Base-by-base conservation (phyloP, 805 yeast species). In the Ogataea wickerhamii region DNA sequence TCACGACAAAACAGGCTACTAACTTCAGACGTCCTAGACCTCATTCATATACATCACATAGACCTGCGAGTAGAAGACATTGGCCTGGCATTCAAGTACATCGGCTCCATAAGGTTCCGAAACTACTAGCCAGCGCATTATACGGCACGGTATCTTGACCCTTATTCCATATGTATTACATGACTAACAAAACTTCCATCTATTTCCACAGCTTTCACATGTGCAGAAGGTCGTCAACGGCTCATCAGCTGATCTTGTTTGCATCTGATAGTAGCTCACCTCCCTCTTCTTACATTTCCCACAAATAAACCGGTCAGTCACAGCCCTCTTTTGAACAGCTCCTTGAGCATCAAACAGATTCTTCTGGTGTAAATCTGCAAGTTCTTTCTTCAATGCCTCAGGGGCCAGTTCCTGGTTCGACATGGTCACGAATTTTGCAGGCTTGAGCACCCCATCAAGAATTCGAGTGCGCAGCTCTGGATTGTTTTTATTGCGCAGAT, bases 211-310 rank as follows among this genome's bases (percentile, higher is more conserved):
- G 49, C 78, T 87, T 56, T 89, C 97, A 69, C 98, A 93, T 3
- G 96, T 89, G 70, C 98, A 93, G 61, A 93, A 93, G 1, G 98
- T 93, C 6, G 98, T 93, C 55, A 93, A 75, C 43, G 98, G 98
- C 66, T 93, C 98, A 77, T 93, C 98, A 14, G 98, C 98, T 41
- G 96, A 86, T 65, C 98, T 75, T 23, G 98, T 93, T 71, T 93
- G 98, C 82, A 93, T 76, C 68, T 93, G 98, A 64, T 89, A 91
- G 63, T 93, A 93, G 52, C 95, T 84, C 28, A 93, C 98, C 70
- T 87, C 88, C 73, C 89, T 88, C 61, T 88, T 91, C 66, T 91
- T 93, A 76, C 98, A 93, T 63, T 91, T 93, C 35, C 98, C 97
- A 66, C 98, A 93, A 2, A 95, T 83, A 63, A 93, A 93, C 62